Evolutionary conservation across 495 filamentous ascomycete species (phyloP), one percentile per base, ranked within the genome.

Genomic region (Lichenothelia convexa): DNA sequence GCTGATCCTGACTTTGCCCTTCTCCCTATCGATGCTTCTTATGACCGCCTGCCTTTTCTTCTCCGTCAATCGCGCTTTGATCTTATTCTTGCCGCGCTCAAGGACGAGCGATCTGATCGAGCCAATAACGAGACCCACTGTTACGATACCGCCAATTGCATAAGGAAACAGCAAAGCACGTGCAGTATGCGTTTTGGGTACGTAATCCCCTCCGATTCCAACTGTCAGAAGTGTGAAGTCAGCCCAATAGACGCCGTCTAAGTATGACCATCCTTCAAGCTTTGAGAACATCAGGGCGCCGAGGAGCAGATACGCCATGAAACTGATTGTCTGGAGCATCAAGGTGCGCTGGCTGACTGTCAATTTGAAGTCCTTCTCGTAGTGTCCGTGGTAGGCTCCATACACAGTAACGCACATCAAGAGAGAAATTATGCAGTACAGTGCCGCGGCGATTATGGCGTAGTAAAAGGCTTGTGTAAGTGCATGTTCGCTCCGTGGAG

Each of bases 211-310:
- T 20, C 57, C 57, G 24, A 92, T 64, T 3, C 85, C 85, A 11
- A 93, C 67, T 0, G 85, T 93, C 34, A 93, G 73, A 6, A 92
- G 57, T 0, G 85, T 93, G 36, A 76, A 78, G 44, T 87, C 74
- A 0, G 81, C 75, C 69, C 75, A 93, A 45, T 83, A 93, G 0
- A 93, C 59, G 0, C 75, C 67, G 51, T 92, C 80, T 1, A 84
- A 63, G 45, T 74, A 92, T 16, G 58, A 47, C 85, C 85, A 93
- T 5, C 62, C 64, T 55, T 93, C 85, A 23, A 91, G 57, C 6
- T 62, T 62, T 5, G 66, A 65, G 48, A 76, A 93, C 1, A 89
- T 59, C 12, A 75, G 56, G 1, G 83, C 71, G 4, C 85, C 83
- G 9, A 78, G 45, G 2, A 84, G 66, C 7, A 92, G 63, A 45